Evolutionary conservation across 441 rosid species (phyloP), one percentile per base, ranked within the genome.

Genomic region (Populus hybrid): DNA sequence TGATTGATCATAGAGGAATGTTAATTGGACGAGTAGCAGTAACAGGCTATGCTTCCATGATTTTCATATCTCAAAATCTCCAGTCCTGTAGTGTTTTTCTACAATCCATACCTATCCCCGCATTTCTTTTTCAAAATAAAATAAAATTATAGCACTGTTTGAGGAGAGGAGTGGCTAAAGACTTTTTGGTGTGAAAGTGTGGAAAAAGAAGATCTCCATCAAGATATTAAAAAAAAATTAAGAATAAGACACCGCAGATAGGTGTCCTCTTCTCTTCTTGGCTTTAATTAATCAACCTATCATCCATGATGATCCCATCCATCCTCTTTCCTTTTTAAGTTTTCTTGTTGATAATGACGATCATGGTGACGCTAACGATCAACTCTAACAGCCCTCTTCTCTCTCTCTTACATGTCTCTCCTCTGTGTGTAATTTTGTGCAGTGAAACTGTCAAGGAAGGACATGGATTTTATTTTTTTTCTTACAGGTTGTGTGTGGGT

Each of bases 331-430:
- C 32, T 6, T 46, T 30, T 30, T 67, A 2, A 20, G 24, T 67
- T 32, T 26, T 76, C 16, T 77, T 14, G 74, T 38, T 81, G 84
- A 76, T 75, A 76, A 81, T 81, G 84, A 81, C 81, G 73, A 84
- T 59, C 54, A 69, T 69, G 78, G 50, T 76, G 82, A 73, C 73
- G 77, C 54, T 67, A 61, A 74, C 77, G 36, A 63, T 34, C 69
- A 34, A 67, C 61, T 32, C 63, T 68, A 80, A 34, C 70, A 26
- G 57, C 11, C 59, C 7, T n/a, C 7, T 18, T 40, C 5, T 12
- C 32, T 42, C 11, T 16, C 3, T 69, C 16, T 40, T 2, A 23
- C 8, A 2, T 26, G 9, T 38, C 18, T 10, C 54, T 1, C 7
- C 4, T 16, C 23, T 20, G 10, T 8, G 38, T 75, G 59, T 23